phyloP scores from a whole-genome alignment of 345 rosid genomes.

The Moricandia moricandioides region DNA sequence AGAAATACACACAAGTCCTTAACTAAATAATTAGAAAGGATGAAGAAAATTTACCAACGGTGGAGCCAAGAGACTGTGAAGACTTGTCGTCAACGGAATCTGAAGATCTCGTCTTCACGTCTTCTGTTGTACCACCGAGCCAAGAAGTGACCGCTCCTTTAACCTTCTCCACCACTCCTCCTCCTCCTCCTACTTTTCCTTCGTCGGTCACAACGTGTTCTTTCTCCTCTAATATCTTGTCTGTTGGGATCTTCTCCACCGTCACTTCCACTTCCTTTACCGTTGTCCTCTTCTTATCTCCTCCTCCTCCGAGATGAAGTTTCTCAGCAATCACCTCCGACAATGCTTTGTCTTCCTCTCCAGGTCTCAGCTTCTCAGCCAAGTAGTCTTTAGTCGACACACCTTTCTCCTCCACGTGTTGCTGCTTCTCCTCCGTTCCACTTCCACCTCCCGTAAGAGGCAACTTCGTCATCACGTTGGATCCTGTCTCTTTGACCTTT shows the following conservation, averaged over 20 bases:
- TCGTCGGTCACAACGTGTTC: not conserved
- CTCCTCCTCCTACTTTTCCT: slow-evolving; percentile 22
- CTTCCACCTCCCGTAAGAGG: slow-evolving; percentile 28
- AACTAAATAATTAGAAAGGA: not conserved
- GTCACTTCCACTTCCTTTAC: slow-evolving; percentile 51
- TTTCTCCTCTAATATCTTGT: slow-evolving; percentile 8
- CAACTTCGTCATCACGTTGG: slow-evolving; percentile 34
- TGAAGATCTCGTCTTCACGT: not conserved
- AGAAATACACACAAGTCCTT: not conserved
- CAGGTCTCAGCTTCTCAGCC: slow-evolving; percentile 66
- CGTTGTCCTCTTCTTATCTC: slow-evolving; percentile 36
- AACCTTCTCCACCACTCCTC: slow-evolving; percentile 46
- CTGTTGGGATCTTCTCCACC: slow-evolving; percentile 38
- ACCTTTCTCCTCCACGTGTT: slow-evolving; percentile 39
- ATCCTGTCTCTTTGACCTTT: slow-evolving; percentile 49
- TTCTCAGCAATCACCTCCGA: slow-evolving; percentile 56
- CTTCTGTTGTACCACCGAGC: slow-evolving; percentile 38
- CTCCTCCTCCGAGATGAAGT: slow-evolving; percentile 39
- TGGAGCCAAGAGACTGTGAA: slow-evolving; percentile 32
- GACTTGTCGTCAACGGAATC: slow-evolving; percentile 10
- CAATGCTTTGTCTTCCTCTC: slow-evolving; percentile 70
- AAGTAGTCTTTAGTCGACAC: slow-evolving; percentile 50
- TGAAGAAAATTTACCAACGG: slow-evolving; percentile 20
- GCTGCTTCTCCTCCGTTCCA: not conserved
- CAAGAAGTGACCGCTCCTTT: slow-evolving; percentile 59